Base-by-base conservation (phyloP, 176 grass and related monocot species). In the Triticum monococcum region DNA sequence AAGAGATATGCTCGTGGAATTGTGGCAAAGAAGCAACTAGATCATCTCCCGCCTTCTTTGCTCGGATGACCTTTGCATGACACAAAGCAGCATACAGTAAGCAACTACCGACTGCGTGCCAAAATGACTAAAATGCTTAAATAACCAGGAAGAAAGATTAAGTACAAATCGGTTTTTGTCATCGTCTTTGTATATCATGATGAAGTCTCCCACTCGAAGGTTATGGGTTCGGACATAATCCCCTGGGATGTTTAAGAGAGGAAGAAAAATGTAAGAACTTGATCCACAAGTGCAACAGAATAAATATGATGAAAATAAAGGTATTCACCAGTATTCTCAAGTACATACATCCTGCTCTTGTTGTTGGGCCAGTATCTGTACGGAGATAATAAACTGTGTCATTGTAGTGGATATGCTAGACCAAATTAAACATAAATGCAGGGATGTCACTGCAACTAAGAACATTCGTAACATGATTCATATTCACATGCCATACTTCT, bases 311-410 rank as follows among this genome's bases (percentile, higher is more conserved):
- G 57, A 57, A 16, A 80, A 36, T 18, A 80, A 82, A 77, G 75
- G 13, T 77, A 63, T 76, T 86, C 60, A 89, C 97, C 97, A 7
- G 97, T 94, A 85, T 96, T 99, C 86, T 96, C 97, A 72, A 99
- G 94, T 74, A 99, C 86, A 83, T 99, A 99, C 97, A 99, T 99
- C 85, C 92, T 99, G 85, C 97, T 95, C 77, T 91, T 94, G 72
- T 99, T 99, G 68, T 99, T 99, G 12, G 94, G 94, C 97, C 94
- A 99, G 78, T 92, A 99, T 76, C 97, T 99, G 85, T 28, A 84
- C 37, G 54, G 33, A 79, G 23, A 79, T 77, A 13, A 62, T 79
- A 68, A 18, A 72, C 48, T 59, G 46, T 86, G 76, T 91, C 48
- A 84, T 14, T 77, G 9, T 72, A 64, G 12, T 35, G 12, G 83